Base-by-base conservation (phyloP, 495 filamentous ascomycete species). In the Darksidea phi region DNA sequence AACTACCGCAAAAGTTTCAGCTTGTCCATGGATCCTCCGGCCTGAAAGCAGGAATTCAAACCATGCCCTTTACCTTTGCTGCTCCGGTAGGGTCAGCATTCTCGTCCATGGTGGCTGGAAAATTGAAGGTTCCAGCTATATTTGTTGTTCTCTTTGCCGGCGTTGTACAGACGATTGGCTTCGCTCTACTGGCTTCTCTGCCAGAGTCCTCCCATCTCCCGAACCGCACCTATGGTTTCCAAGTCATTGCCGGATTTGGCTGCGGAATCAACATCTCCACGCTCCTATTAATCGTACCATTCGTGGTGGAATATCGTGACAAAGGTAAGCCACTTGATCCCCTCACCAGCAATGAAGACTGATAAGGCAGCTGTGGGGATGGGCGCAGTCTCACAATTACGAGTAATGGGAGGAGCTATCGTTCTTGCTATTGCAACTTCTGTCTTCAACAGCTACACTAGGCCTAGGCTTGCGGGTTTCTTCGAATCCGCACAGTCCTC, bases 231-330 rank as follows among this genome's bases (percentile, higher is more conserved):
- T 61, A 61, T 20, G 59, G 49, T 12, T 61, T 12, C 32, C 49
- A 61, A 25, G 47, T 61, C 21, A 47, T 61, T 21, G 51, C 59
- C 1, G 59, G 59, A 3, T 49, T 61, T n/a, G 59, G 59, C 11
- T 48, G 37, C 12, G 49, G 49, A 6, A 48, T 38, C 17, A 54
- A 47, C 15, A 32, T 55, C 12, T 23, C 49, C 37, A 47, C 21
- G 28, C 18, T 48, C 0, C 12, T 53, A 11, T n/a, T 57, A 7
- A 48, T 48, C 20, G 28, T 25, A 7, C 59, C 59, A 24, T 49
- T 61, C 2, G 18, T 18, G 32, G 59, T 61, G 17, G 49, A 54
- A n/a, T 2, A 0, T 8, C 20, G 42, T 2, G 59, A 61, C 23
- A 37, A 32, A 52, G 59, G n/a, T n/a, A n/a, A n/a, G n/a, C n/a